A percentile compares a stretch with the other conserved stretches of the same genome.
Evolutionary conservation across 164 flowering plant species (phyloP).

Genomic region (Aristolochia contorta): DNA sequence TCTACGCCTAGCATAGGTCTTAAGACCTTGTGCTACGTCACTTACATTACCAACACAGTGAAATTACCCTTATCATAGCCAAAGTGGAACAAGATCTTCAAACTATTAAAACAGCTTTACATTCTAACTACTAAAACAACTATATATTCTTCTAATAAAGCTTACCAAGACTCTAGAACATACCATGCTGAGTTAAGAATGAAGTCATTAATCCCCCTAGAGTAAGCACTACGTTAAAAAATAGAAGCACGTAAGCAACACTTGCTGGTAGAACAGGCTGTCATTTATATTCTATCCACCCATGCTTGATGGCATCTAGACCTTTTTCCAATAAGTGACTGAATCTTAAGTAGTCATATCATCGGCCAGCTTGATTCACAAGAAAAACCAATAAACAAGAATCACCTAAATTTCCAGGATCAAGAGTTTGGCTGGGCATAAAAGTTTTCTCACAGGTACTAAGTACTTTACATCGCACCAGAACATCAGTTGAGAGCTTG

Average conservation of each 20-base stretch:
- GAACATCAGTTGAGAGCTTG: conserved; percentile 83
- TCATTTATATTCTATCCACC: conserved; percentile 85
- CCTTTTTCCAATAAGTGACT: conserved; percentile 33
- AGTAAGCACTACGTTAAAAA: conserved; percentile 80
- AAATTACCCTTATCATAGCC: no score
- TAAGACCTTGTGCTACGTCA: no score
- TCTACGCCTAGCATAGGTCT: no score
- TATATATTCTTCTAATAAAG: no score
- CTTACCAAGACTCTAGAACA: no score
- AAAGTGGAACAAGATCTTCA: no score
- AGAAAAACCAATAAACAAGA: not conserved
- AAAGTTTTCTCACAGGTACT: conserved; percentile 27
- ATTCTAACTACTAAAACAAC: no score
- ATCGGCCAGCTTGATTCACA: not conserved
- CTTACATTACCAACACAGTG: no score
- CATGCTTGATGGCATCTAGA: conserved; percentile 67
- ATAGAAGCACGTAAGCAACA: conserved; percentile 86
- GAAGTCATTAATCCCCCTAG: conserved; percentile 98
- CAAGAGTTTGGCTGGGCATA: conserved; percentile 9
- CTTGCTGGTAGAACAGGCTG: conserved; percentile 99
- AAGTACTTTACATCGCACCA: conserved; percentile 58
- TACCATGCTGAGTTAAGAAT: conserved; percentile 89
- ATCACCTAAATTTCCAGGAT: conserved; percentile 40
- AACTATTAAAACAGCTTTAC: no score
- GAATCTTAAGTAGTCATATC: not conserved